Percentiles rank a stretch among this genome's conserved stretches.
phyloP scores from a whole-genome alignment of 2,329 filamentous ascomycete species.

The Nemania abortiva region DNA sequence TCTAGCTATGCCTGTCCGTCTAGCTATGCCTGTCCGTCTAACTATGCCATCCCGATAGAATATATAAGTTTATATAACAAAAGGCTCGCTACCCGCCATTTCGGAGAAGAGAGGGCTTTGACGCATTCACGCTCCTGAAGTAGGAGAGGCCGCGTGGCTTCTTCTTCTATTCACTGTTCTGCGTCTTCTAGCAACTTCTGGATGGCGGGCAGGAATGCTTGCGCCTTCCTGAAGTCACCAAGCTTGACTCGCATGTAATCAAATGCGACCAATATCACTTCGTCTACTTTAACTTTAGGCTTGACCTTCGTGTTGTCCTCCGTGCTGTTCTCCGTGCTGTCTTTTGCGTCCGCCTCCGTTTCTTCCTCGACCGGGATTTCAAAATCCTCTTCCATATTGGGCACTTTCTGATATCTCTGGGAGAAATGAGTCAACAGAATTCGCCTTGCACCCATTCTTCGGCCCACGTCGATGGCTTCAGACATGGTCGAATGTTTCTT shows the following conservation, averaged over 20 bases:
- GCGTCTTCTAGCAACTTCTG: conserved; percentile 49
- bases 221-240: conserved; percentile 51
- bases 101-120: no score
- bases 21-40: no score
- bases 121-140: background rate
- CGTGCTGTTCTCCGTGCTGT: no score
- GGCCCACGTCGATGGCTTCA: conserved; percentile 84
- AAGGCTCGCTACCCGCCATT: no score
- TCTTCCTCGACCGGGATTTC: conserved; percentile 44
- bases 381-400: conserved; percentile 59
- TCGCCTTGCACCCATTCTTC: conserved; percentile 81
- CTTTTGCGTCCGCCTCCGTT: conserved; percentile 50
- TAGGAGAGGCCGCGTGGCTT: background rate
- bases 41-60: no score
- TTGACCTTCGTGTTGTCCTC: background rate
- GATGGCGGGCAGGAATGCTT: conserved; percentile 50
- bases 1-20: no score
- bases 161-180: conserved; percentile 4
- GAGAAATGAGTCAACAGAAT: conserved; percentile 94
- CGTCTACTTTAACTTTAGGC: conserved; percentile 47
- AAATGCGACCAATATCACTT: conserved; percentile 79
- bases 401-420: conserved; percentile 88
- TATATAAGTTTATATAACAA: no score
- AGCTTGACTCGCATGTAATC: conserved; percentile 79
- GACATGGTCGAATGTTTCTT: conserved; percentile 93